A percentile compares a stretch with the other conserved stretches of the same genome.
Conservation (phyloP, 2,329 filamentous ascomycete species). For the Tympanopsis confertula region DNA sequence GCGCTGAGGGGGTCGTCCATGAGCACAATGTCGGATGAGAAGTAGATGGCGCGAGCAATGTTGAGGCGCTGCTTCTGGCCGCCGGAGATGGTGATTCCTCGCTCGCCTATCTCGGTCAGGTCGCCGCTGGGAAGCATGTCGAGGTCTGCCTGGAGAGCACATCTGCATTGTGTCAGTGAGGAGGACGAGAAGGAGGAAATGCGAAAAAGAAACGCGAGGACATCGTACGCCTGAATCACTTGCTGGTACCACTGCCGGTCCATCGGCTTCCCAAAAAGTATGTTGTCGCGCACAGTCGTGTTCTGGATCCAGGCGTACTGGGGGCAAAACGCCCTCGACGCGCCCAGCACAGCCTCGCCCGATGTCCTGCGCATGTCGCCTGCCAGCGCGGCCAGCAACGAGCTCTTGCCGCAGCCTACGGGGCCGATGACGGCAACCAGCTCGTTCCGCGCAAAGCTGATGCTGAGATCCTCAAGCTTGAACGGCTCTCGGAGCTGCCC, state of each 20-base stretch:
- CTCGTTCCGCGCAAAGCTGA: constrained; percentile 25
- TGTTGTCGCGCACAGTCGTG: not conserved
- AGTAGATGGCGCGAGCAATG: constrained; percentile 13
- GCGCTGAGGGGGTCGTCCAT: constrained; percentile 14
- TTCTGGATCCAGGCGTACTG: not conserved
- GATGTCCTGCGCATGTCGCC: constrained; percentile 78
- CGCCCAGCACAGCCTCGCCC: not conserved
- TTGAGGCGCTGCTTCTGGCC: not conserved
- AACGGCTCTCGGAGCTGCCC: too few relatives aligned
- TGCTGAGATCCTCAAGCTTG: constrained; percentile 55
- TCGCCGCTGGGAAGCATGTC: constrained; percentile 54
- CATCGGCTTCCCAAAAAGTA: not conserved
- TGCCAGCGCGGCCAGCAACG: constrained; percentile 40
- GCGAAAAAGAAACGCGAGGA: too few relatives aligned
- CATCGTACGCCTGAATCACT: too few relatives aligned
- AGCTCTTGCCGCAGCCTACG: not conserved
- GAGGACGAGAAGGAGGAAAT: too few relatives aligned
- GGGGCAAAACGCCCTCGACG: not conserved
- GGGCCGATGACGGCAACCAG: not conserved
- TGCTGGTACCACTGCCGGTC: not conserved
- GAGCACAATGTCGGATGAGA: constrained; percentile 12
- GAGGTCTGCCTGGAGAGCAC: constrained; percentile 49
- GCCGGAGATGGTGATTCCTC: constrained; percentile 52
- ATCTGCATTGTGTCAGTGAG: too few relatives aligned
- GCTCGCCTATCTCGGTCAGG: constrained; percentile 53